Evolutionary conservation across 768 basidiomycete species (phyloP), one percentile per base, ranked within the genome.

Genomic region (Russula ochroleuca): DNA sequence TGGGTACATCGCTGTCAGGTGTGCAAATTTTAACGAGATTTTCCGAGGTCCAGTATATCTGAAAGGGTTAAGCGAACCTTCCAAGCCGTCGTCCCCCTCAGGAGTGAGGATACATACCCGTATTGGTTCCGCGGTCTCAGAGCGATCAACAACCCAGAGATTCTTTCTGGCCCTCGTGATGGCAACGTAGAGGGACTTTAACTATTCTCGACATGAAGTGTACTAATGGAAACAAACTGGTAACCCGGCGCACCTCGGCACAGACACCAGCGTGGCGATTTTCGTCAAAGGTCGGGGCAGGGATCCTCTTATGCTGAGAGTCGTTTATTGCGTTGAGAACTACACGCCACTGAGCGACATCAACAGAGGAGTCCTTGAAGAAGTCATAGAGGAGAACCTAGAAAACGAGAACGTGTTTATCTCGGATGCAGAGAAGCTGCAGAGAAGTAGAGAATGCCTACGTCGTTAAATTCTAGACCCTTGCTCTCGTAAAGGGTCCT

Each of bases 351-450:
- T 82, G 82, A 0, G 80, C 69, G 1, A 72, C 62, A 47, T 78
- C 78, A 1, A 81, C 73, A 0, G 68, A 61, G 0, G 87, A 88
- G 65, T 88, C 84, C 33, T 80, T 77, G 63, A 88, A 88, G 71
- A 88, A 88, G 66, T 88, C 82, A 63, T 83, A 87, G 9, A 88
- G 69, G 15, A 88, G 74, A 13, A 88, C 86, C 85, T 87, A 61
- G 2, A 15, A 37, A 31, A 23, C 23, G 2, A 15, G 31, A 38
- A 37, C 31, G 23, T n/a, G n/a, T 33, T 56, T n/a, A 50, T n/a
- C n/a, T 28, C 15, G 14, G 14, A 37, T 21, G 28, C 2, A 28
- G 21, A n/a, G n/a, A n/a, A n/a, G n/a, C n/a, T n/a, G n/a, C n/a
- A n/a, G n/a, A 21, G 33, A 1, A 2, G 17, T 41, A 35, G 5